A percentile compares a stretch with the other conserved stretches of the same genome.
Conservation (phyloP, 179 eudicot species). For the Amaranthus tricolor region DNA sequence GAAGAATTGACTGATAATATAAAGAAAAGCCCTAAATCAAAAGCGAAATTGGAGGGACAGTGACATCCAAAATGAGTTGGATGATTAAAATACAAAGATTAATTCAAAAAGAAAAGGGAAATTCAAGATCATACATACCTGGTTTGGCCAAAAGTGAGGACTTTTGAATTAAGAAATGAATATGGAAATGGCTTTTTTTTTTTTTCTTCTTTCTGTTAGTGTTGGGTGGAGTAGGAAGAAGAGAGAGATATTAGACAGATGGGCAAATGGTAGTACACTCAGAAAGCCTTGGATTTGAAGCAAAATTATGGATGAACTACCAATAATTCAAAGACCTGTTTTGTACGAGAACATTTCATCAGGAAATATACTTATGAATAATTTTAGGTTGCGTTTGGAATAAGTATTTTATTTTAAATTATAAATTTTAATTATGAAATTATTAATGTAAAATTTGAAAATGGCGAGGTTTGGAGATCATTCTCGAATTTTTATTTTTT, state of each 20-base stretch:
- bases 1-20: neutral
- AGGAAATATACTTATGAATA: too few species aligned
- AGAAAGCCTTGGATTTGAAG: too few species aligned
- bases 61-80: slow-evolving; percentile 39
- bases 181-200: neutral
- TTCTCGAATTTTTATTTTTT: too few species aligned
- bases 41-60: slow-evolving; percentile 12
- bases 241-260: slow-evolving; percentile 15
- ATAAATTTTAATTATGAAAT: too few species aligned
- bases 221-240: neutral
- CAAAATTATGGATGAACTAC: too few species aligned
- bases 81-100: slow-evolving; percentile 13
- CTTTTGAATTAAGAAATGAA: neutral
- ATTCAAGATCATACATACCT: slow-evolving; percentile 19
- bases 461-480: too few species aligned
- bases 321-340: too few species aligned
- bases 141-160: slow-evolving; percentile 14
- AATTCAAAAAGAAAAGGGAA: neutral
- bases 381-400: too few species aligned
- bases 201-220: neutral
- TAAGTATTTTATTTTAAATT: too few species aligned
- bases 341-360: too few species aligned
- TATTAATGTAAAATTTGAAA: too few species aligned
- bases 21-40: neutral
- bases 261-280: neutral